Evolutionary conservation across 1,284 basidiomycete genomes (phyloP).

Genomic region (Cutaneotrichosporon sp.): DNA sequence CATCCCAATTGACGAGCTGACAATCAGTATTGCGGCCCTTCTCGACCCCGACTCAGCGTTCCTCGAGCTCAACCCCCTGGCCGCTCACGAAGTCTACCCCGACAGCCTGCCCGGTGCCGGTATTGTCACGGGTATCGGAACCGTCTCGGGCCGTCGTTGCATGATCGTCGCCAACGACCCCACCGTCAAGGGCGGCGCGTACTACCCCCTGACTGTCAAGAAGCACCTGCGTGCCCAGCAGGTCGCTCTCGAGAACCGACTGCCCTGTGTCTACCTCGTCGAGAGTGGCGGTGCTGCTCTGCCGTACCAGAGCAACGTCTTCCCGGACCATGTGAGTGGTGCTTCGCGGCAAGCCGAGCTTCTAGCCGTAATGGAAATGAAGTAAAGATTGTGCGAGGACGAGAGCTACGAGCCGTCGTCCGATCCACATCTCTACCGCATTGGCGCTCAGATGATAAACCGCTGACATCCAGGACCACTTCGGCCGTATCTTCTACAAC

Average conservation of each 20-base stretch:
- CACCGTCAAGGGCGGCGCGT: conserved; percentile 87
- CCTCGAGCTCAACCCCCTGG: conserved; percentile 77
- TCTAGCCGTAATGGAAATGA: not conserved
- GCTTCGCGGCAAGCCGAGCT: not conserved
- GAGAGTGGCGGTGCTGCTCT: conserved; percentile 74
- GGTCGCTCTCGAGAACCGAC: conserved; percentile 78
- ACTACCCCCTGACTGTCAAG: conserved; percentile 91
- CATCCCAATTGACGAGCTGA: too few species aligned
- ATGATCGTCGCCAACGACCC: conserved; percentile 90
- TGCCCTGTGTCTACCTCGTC: conserved; percentile 82
- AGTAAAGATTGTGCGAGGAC: not conserved
- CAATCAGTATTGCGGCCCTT: conserved; percentile 58
- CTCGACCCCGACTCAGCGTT: conserved; percentile 86
- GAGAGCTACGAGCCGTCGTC: too few species aligned
- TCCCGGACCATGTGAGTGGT: conserved; percentile 32
- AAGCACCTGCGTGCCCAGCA: conserved; percentile 93
- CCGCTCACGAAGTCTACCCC: conserved; percentile 81
- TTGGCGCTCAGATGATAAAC: too few species aligned
- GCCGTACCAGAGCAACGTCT: conserved; percentile 83
- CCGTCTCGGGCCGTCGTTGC: conserved; percentile 74
- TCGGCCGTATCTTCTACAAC: conserved; percentile 94
- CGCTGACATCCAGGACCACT: conserved; percentile 60
- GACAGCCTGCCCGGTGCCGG: conserved; percentile 82
- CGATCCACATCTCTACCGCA: too few species aligned
- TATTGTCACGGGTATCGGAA: conserved; percentile 79